Percentiles rank a stretch among this genome's conserved stretches.
phyloP scores from a whole-genome alignment of 805 yeast genomes.

The Wickerhamomyces bovis region DNA sequence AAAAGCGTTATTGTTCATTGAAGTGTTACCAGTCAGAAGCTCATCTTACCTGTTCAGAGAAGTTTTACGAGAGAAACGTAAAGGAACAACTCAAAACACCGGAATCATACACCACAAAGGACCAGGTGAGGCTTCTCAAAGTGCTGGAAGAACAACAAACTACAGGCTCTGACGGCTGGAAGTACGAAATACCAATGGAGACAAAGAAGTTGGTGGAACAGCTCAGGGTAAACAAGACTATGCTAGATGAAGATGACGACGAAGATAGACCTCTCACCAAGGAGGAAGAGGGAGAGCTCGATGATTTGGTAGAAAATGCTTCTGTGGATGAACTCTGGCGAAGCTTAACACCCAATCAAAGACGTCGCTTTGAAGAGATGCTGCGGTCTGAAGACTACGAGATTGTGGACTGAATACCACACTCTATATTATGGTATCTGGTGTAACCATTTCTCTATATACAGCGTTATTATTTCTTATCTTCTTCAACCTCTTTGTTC shows the following conservation, averaged over 20 bases:
- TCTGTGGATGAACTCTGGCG: conserved; percentile 1
- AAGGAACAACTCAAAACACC: not conserved
- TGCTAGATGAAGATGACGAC: conserved; percentile 3
- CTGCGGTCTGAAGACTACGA: conserved; percentile 1
- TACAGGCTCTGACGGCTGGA: conserved; percentile 1
- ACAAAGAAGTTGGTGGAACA: not conserved
- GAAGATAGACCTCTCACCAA: conserved; percentile 1
- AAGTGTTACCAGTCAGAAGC: conserved; percentile 7
- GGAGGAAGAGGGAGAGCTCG: conserved; percentile 5
- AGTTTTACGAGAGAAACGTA: conserved; percentile 3
- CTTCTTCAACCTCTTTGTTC: conserved; percentile 6
- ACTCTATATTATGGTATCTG: not conserved
- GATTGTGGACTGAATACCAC: not conserved
- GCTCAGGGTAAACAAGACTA: not conserved
- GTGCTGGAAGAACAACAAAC: not conserved
- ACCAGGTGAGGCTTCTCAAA: conserved; percentile 2
- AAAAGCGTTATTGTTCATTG: conserved; percentile 6
- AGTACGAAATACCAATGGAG: conserved; percentile 2
- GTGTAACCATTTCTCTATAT: not conserved
- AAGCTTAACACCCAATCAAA: conserved; percentile 3
- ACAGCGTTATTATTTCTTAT: not conserved
- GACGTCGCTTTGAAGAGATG: conserved; percentile 1
- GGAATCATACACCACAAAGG: not conserved
- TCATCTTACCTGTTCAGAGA: conserved; percentile 5
- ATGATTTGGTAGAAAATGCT: conserved; percentile 3